These are phyloP conservation scores for Populus hybrid DNA, from an alignment of 441 rosid genomes.

Conservation along the genomic window DNA sequence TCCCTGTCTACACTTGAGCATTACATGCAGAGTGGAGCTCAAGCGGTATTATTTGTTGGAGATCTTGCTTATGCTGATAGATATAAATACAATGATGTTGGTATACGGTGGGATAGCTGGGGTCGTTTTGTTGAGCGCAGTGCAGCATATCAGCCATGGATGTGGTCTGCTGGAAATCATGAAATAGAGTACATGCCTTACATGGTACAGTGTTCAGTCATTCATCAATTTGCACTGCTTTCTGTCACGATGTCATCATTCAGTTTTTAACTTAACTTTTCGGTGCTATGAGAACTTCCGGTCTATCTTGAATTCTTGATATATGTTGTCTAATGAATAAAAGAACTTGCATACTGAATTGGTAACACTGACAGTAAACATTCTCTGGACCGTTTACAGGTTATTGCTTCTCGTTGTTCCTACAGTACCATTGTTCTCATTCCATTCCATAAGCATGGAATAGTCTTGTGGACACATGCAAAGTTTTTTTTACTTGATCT, in stretches of 20 bases:
- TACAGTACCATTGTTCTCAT: background rate
- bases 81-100: conserved; percentile 49
- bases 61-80: conserved; percentile 68
- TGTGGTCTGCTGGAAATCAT: conserved; percentile 65
- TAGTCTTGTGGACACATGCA: background rate
- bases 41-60: conserved; percentile 54
- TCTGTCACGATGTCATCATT: background rate
- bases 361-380: background rate
- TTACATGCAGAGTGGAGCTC: conserved; percentile 49
- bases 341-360: background rate
- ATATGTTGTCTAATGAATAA: background rate
- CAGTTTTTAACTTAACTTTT: background rate
- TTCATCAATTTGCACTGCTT: background rate
- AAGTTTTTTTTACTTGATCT: background rate
- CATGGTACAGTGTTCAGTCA: conserved; percentile 36
- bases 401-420: background rate
- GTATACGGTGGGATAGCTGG: conserved; percentile 63
- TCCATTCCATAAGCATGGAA: background rate
- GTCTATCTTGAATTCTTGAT: background rate
- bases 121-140: conserved; percentile 57
- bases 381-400: background rate
- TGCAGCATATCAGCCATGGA: conserved; percentile 62
- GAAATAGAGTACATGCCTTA: conserved; percentile 66
- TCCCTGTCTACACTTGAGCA: conserved; percentile 62
- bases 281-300: background rate